Base-by-base conservation (phyloP, 768 basidiomycete genomes). In the Pleurotus sapidus region DNA sequence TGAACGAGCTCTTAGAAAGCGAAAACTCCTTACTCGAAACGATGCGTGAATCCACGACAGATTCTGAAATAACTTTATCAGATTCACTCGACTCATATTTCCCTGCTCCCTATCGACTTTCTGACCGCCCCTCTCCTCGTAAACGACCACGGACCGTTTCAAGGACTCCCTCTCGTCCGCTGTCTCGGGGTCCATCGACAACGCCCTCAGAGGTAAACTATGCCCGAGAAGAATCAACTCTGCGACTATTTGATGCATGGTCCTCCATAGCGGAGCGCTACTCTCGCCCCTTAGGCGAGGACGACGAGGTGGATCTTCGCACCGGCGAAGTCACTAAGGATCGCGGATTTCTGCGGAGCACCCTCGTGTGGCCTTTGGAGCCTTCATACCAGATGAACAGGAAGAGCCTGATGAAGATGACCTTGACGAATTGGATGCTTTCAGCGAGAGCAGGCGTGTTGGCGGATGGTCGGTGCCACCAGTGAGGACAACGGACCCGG, bases 271-370 rank as follows among this genome's bases (percentile, higher is more conserved):
- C 82, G 3, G 83, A 87, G 48, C 81, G 88, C 23, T 88, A 91
- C 65, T 77, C 80, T 34, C 78, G 82, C 50, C 77, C 79, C 45
- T 71, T 90, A 39, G 88, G 89, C 61, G 86, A 92, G 64, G 91
- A 93, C 68, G 91, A 93, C 67, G 86, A 92, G 46, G 76, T 93
- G 30, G 87, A 92, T 64, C 72, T 93, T 2, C 72, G 75, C 55
- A 84, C 82, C 9, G 80, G 77, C 9, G 68, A 80, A 59, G 75
- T 93, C 42, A 73, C 89, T 57, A 84, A 82, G 63, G 88, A 93
- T 67, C 81, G 88, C 58, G 91, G 91, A 1, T 79, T 89, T 3
- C 71, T 89, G 42, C 79, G 82, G 46, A 74, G 70, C 37, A 77
- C 75, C 61, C 51, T 11, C 24, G 18, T n/a, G 38, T 54, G 20